These are phyloP conservation scores for Candida tropicalis DNA, from an alignment of 1,139 yeast species.

Conservation along the genomic window DNA sequence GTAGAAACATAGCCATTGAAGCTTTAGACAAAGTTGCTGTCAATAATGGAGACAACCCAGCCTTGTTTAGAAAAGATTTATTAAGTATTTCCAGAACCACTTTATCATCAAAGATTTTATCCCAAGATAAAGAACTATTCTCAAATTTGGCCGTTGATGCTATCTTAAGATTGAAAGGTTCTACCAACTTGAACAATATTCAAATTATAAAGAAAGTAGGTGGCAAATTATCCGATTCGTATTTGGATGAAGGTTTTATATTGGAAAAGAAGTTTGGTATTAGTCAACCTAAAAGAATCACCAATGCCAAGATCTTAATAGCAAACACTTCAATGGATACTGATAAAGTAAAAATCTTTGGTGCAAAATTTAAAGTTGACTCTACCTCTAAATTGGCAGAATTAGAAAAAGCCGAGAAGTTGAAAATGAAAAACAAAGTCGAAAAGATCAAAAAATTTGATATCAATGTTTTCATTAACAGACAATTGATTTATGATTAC, in stretches of 20 bases:
- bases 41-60: slow-evolving; percentile 66
- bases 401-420: slow-evolving; percentile 92
- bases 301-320: slow-evolving; percentile 83
- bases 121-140: slow-evolving; percentile 93
- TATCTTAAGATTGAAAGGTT: slow-evolving; percentile 85
- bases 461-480: slow-evolving; percentile 87
- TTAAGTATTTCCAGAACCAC: slow-evolving; percentile 91
- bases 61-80: slow-evolving; percentile 73
- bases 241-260: slow-evolving; percentile 93
- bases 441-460: slow-evolving; percentile 83
- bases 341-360: slow-evolving; percentile 94
- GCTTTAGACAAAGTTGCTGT: slow-evolving; percentile 79
- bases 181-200: slow-evolving; percentile 92
- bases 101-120: slow-evolving; percentile 84
- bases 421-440: slow-evolving; percentile 88
- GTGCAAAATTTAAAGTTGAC: slow-evolving; percentile 97
- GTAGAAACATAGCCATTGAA: slow-evolving; percentile 77
- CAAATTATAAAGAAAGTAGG: slow-evolving; percentile 94
- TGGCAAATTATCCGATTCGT: slow-evolving; percentile 89
- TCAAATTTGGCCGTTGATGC: slow-evolving; percentile 94
- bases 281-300: slow-evolving; percentile 84
- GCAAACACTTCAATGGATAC: slow-evolving; percentile 98
- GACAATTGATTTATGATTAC: slow-evolving; percentile 96
- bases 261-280: slow-evolving; percentile 91
- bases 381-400: slow-evolving; percentile 94